Base-by-base conservation (phyloP, 2,329 filamentous ascomycete genomes). In the Trichoderma koningiopsis region DNA sequence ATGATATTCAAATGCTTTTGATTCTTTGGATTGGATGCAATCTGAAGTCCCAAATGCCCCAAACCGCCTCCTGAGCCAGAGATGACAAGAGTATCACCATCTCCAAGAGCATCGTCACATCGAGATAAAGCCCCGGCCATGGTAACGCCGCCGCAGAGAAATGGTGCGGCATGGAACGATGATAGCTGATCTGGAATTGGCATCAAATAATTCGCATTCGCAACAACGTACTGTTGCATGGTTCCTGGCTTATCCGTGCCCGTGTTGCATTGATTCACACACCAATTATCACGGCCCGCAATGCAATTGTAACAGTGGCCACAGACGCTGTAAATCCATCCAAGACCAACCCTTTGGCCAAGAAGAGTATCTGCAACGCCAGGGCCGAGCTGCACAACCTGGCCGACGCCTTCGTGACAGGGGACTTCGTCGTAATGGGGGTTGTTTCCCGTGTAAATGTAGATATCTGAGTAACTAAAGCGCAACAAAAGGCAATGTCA, bases 181-280 rank as follows among this genome's bases (percentile, higher is more conserved):
- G 49, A 43, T 4, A 64, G 4, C 7, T 43, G 49, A 31, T 64
- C 61, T 22, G 61, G 61, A 10, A 64, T 64, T 10, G 49, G 61
- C 61, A 64, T 64, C 19, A 64, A 56, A 29, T 64, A 64, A 29
- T 64, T 24, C 16, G 61, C 61, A 8, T 64, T 64, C 11, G 61
- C 61, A 27, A 64, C 61, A 24, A 64, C 61, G 35, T 56, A 64
- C n/a, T 64, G 61, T 24, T 64, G 61, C 61, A 64, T 64, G 11
- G 49, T 64, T 2, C 61, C 49, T 22, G 61, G 61, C 19, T 55
- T 64, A 40, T 64, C 61, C 11, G 61, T 64, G 35, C 61, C 49
- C 2, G 61, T 64, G 8, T 64, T 64, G 19, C 37, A 29, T 4
- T 64, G 61, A 19, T 64, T 64, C 19, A 64, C 19, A 6, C 61